Evolutionary conservation across 2,329 filamentous ascomycete species (phyloP), one percentile per base, ranked within the genome.

Genomic region (Cryphonectria carpinicola): DNA sequence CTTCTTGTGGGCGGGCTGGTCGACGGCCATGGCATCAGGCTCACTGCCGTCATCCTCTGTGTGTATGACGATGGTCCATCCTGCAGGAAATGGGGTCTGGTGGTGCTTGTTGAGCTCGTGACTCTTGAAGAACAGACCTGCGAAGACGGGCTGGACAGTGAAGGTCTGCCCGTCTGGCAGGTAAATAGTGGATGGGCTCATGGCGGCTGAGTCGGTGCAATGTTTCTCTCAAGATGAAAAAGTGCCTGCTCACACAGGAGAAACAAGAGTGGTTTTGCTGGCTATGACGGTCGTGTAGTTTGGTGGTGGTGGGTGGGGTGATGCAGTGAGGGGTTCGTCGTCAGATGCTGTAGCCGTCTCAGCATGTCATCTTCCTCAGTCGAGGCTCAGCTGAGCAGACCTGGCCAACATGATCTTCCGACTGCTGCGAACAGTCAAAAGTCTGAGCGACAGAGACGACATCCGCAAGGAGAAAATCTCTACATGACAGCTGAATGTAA

Each of bases 21-120:
- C 69, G 14, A 49, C 60, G 66, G 54, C 70, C 25, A 37, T 56
- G 22, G 25, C 60, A 19, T 77, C 61, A 28, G 39, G 13, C 10
- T 32, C 39, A 19, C 41, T 70, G 35, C 77, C 72, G 28, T 81
- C 78, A 70, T 85, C 80, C 46, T 92, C 90, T 1, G 92, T 93
- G 76, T 95, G 91, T 52, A 98, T 85, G 41, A 95, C 92, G 66
- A 97, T 90, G 1, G 93, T 97, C 95, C 95, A 98, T 43, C 95
- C 95, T 7, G 93, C 88, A 0, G 95, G 94, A 72, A 94, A 95
- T 4, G 91, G 87, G 66, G 90, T 90, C 75, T 88, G 87, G 76
- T 92, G 89, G 37, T 86, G 84, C 35, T 60, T 68, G 76, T 87
- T 92, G 73, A 93, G 83, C 73, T 96, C 92, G 78, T 93, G 92